These are phyloP conservation scores for Panellus pusillus DNA, from an alignment of 768 basidiomycete genomes.

Conservation along the genomic window DNA sequence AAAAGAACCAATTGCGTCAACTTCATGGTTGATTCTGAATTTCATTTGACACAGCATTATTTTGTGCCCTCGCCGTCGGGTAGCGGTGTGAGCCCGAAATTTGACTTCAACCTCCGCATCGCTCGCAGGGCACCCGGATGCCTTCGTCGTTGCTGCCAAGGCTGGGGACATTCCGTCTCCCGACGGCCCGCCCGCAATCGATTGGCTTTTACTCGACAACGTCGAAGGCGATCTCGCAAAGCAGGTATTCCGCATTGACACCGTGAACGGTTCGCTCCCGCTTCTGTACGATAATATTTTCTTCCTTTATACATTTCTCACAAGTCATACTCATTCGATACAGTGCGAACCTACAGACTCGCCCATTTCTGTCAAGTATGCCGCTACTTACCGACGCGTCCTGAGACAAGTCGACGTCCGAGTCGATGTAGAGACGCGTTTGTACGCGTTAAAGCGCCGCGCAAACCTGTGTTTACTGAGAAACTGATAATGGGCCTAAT, in stretches of 20 bases:
- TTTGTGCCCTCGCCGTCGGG: constrained; percentile 37
- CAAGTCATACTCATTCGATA: background rate
- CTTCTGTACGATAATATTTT: constrained; percentile 29
- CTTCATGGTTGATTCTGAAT: background rate
- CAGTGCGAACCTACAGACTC: constrained; percentile 42
- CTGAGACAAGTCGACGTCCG: no score
- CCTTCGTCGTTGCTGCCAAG: constrained; percentile 49
- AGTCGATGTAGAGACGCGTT: no score
- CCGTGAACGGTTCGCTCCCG: constrained; percentile 53
- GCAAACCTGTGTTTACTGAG: no score
- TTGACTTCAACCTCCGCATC: constrained; percentile 55
- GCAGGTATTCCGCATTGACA: constrained; percentile 53
- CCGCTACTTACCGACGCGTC: constrained; percentile 37
- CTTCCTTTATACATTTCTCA: background rate
- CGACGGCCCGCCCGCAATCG: constrained; percentile 44
- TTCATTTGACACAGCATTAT: constrained; percentile 46
- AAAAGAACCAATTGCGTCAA: background rate
- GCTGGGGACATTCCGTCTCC: constrained; percentile 42
- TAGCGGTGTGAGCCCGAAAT: constrained; percentile 44
- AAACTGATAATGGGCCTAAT: no score
- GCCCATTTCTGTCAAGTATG: constrained; percentile 50
- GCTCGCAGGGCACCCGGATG: constrained; percentile 39
- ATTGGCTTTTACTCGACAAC: constrained; percentile 53
- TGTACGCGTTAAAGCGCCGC: no score
- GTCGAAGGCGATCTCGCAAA: constrained; percentile 50